Evolutionary conservation across 495 filamentous ascomycete species (phyloP), one percentile per base, ranked within the genome.

Genomic region (Penicillium daleae): DNA sequence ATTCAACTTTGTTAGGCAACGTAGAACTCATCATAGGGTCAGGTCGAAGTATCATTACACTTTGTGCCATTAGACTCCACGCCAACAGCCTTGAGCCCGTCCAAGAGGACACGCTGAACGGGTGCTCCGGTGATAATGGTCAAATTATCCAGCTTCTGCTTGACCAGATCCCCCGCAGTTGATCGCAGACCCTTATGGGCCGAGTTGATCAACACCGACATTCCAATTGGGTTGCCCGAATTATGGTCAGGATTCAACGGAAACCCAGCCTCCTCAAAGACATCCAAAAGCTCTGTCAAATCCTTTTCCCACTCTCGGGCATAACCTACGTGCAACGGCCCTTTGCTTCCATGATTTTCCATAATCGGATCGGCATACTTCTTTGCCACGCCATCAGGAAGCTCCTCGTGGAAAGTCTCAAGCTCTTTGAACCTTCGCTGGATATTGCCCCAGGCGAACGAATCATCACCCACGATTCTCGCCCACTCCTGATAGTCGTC

Each of bases 401-500:
- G 62, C 6, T 81, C 71, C 1, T 60, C 60, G 62, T 85, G 80
- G 66, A 85, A 85, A 1, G 71, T 77, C 62, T 88, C 83, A 7
- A 86, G 67, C 52, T 68, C 64, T 60, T 82, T 84, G 54, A 80
- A 75, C 21, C 79, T 69, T 13, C 64, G 62, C 54, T 78, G 69
- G 37, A 81, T 75, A 19, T 74, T 71, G 1, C 68, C 44, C 82
- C 83, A 88, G 2, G 44, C 60, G 62, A 78, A 89, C 2, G 60
- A 51, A 1, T 81, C 70, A 68, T 78, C 73, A 15, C 63, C 74
- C 0, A 68, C 56, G 15, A 74, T 61, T 4, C 66, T 60, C 6
- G 72, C 74, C 83, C 83, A 82, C 54, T 84, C 80, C 32, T 87
- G 78, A 64, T 84, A 89, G 65, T 89, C 86, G 46, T 80, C 78